Conservation (phyloP, 805 yeast genomes). For the Candida dajiaensis region DNA sequence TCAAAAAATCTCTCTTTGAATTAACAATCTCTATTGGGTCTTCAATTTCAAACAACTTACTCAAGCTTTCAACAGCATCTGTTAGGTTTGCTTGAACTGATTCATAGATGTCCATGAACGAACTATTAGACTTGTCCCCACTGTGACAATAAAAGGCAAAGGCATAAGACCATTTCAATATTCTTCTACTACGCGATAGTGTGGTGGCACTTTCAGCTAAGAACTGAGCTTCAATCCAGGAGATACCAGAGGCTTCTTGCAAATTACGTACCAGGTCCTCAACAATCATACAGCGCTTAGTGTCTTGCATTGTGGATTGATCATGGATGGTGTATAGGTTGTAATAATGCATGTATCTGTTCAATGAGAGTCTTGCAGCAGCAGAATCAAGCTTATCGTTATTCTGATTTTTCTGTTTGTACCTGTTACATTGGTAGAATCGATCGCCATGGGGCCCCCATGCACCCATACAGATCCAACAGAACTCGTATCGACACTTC, state of each 20-base stretch:
- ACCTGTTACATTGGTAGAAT: constrained; percentile 65
- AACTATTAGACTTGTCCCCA: constrained; percentile 29
- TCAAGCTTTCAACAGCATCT: constrained; percentile 62
- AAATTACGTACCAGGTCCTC: constrained; percentile 56
- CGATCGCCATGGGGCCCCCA: constrained; percentile 68
- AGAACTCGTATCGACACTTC: constrained; percentile 72
- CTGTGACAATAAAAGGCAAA: constrained; percentile 55
- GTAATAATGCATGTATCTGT: constrained; percentile 70
- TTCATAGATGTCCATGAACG: constrained; percentile 60
- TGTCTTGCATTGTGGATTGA: constrained; percentile 67
- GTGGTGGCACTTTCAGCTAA: constrained; percentile 65
- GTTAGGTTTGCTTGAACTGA: constrained; percentile 61
- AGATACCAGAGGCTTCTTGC: constrained; percentile 57
- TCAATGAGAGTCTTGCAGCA: constrained; percentile 41
- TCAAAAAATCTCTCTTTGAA: constrained; percentile 31
- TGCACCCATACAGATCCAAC: constrained; percentile 84
- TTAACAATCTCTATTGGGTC: constrained; percentile 30
- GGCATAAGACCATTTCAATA: constrained; percentile 88
- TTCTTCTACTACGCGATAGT: constrained; percentile 62
- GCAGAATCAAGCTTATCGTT: constrained; percentile 28
- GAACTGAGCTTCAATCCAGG: constrained; percentile 88
- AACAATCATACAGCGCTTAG: constrained; percentile 53
- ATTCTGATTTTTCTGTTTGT: constrained; percentile 28
- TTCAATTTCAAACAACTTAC: constrained; percentile 47
- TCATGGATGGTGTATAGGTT: constrained; percentile 72